Evolutionary conservation across 345 rosid species (phyloP).

Genomic region (Brassica carinata): DNA sequence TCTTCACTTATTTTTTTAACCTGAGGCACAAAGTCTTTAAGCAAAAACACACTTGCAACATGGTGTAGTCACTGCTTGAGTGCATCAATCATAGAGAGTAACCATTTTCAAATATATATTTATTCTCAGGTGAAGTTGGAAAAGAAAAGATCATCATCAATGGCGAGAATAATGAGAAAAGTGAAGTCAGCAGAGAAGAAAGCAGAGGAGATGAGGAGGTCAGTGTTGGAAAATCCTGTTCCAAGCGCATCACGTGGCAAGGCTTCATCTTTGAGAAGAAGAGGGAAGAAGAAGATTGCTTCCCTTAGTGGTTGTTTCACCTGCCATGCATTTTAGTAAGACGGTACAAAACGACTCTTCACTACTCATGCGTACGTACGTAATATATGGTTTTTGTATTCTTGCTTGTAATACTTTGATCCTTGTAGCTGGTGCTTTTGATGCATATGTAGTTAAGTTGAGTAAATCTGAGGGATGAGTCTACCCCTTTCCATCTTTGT

Average conservation of each 20-base stretch:
- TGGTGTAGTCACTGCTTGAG: neutral
- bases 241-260: constrained; percentile 36
- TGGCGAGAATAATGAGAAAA: constrained; percentile 93
- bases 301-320: constrained; percentile 89
- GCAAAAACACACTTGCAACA: neutral
- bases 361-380: neutral
- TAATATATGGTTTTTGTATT: neutral
- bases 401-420: constrained; percentile 17
- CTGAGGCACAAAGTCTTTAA: neutral
- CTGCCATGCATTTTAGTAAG: constrained; percentile 70
- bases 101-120: neutral
- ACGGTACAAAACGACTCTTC: neutral
- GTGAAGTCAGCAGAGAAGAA: constrained; percentile 85
- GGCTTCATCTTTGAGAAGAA: constrained; percentile 49
- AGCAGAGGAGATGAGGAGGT: constrained; percentile 93
- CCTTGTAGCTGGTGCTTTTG: neutral
- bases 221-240: constrained; percentile 58
- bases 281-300: constrained; percentile 53
- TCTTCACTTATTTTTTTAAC: neutral
- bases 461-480: neutral
- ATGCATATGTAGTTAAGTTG: neutral
- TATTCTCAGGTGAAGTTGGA: constrained; percentile 90
- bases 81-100: constrained; percentile 3
- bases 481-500: neutral
- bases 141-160: constrained; percentile 86